phyloP scores from a whole-genome alignment of 2,329 filamentous ascomycete genomes.

The Fusarium chlamydosporum region DNA sequence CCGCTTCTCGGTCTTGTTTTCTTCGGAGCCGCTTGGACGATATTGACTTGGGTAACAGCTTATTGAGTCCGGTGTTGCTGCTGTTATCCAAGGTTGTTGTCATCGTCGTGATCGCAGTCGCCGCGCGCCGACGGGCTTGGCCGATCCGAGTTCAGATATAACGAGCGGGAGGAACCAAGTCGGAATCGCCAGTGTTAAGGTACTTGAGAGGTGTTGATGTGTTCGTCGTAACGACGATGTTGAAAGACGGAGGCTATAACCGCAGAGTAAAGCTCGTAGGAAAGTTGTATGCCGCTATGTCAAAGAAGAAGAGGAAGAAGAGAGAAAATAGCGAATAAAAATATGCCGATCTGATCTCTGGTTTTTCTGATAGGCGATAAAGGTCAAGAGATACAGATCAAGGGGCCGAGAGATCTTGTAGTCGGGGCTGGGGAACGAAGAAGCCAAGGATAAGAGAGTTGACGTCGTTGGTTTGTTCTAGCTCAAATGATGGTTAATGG shows the following conservation, averaged over 20 bases:
- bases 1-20: conserved; percentile 60
- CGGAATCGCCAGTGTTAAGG: conserved; percentile 20
- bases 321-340: neutral
- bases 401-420: conserved; percentile 27
- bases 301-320: neutral
- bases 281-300: conserved; percentile 13
- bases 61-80: conserved; percentile 59
- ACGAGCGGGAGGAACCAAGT: conserved; percentile 7
- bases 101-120: conserved; percentile 14
- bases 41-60: conserved; percentile 68
- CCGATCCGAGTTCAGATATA: neutral
- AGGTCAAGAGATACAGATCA: conserved; percentile 4
- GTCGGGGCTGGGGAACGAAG: conserved; percentile 17
- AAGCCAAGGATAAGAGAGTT: conserved; percentile 39
- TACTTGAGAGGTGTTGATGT: conserved; percentile 33
- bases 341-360: neutral
- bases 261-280: conserved; percentile 12
- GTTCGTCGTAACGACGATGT: conserved; percentile 16
- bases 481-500: conserved; percentile 29
- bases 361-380: conserved; percentile 8
- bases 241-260: conserved; percentile 18
- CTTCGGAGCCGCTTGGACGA: conserved; percentile 64
- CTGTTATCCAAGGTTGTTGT: conserved; percentile 47
- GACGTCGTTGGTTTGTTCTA: conserved; percentile 47
- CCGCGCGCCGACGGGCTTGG: conserved; percentile 5